Evolutionary conservation across 306 rosid species (phyloP).

Genomic region (Lablab purpureus): DNA sequence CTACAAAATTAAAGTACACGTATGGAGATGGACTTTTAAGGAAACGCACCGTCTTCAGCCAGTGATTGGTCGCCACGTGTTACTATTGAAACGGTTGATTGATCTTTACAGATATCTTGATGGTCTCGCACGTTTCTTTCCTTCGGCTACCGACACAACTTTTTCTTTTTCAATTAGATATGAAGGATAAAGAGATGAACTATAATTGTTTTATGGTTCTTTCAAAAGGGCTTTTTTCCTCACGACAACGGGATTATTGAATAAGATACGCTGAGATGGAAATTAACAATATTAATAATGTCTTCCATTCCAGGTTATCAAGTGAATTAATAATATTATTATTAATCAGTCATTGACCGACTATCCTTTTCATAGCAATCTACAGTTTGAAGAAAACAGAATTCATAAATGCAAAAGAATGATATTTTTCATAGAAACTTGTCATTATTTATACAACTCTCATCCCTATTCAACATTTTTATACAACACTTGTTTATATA

Average conservation of each 20-base stretch:
- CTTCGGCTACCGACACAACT: constrained; percentile 39
- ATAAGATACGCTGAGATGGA: background rate
- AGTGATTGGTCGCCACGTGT: background rate
- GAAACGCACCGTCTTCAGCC: background rate
- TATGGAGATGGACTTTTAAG: no score
- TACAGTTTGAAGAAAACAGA: background rate
- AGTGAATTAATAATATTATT: background rate
- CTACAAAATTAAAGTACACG: no score
- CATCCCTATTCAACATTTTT: background rate
- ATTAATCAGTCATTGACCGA: background rate
- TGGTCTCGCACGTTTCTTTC: constrained; percentile 19
- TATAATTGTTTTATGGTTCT: background rate
- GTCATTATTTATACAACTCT: background rate
- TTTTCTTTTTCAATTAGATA: background rate
- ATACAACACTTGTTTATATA: background rate
- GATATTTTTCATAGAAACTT: background rate
- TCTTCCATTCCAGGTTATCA: constrained; percentile 43
- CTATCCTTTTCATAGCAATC: background rate
- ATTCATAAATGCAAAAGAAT: background rate
- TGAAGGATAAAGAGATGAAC: background rate
- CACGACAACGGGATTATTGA: background rate
- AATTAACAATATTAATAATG: background rate
- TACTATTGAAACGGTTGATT: background rate
- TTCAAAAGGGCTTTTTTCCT: background rate
- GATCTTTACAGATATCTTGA: background rate